These are phyloP conservation scores for Aspergillus haitiensis DNA, from an alignment of 495 filamentous ascomycete species.

Conservation along the genomic window DNA sequence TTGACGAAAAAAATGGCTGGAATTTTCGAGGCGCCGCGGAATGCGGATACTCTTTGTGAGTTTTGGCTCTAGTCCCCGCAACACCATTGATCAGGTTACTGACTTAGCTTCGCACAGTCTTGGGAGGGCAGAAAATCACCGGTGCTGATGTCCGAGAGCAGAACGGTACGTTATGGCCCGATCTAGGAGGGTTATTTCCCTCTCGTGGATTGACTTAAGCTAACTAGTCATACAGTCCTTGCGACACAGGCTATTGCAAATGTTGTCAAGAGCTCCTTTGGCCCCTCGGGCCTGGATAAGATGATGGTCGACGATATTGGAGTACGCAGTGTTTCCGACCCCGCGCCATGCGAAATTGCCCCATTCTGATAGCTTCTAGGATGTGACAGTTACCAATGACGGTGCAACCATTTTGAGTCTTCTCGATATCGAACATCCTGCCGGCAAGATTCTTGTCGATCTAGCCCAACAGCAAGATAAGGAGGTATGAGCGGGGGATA, in stretches of 20 bases:
- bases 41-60: conserved; percentile 81
- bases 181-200: not conserved
- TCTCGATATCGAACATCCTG: conserved; percentile 95
- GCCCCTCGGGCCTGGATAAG: conserved; percentile 95
- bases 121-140: conserved; percentile 92
- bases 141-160: conserved; percentile 94
- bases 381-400: conserved; percentile 99
- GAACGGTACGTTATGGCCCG: conserved; percentile 63
- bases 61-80: conserved; percentile 11
- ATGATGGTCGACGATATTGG: conserved; percentile 99
- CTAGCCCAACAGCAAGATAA: conserved; percentile 98
- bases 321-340: conserved; percentile 51
- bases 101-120: conserved; percentile 57
- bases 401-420: conserved; percentile 94
- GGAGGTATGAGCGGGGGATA: conserved; percentile 55
- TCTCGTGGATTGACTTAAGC: not conserved
- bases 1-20: conserved; percentile 64
- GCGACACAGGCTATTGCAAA: conserved; percentile 97
- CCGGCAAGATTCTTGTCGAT: conserved; percentile 97
- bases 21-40: conserved; percentile 85
- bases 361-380: conserved; percentile 48
- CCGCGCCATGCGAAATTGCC: conserved; percentile 24
- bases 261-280: conserved; percentile 98
- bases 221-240: conserved; percentile 59
- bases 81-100: conserved; percentile 28